A percentile compares a stretch with the other conserved stretches of the same genome.
phyloP scores from a whole-genome alignment of 306 rosid genomes.

The Trichosanthes cucumerina region DNA sequence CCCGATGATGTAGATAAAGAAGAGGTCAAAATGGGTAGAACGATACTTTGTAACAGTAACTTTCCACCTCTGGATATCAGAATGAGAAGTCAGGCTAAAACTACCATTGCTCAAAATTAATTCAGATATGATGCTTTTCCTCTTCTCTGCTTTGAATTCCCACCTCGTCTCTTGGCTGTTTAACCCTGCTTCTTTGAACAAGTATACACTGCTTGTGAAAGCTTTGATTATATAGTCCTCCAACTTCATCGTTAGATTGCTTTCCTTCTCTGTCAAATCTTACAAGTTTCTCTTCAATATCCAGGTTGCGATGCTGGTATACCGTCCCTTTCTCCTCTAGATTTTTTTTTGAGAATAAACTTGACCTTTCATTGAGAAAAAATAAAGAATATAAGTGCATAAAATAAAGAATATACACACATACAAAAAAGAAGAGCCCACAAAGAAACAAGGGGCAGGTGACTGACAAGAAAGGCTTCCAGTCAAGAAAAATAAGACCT shows the following conservation, averaged over 20 bases:
- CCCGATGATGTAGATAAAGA: no score
- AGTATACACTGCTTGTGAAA: neutral
- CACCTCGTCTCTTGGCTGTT: neutral
- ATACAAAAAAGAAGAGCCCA: no score
- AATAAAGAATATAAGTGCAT: no score
- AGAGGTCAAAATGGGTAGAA: no score
- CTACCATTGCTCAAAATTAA: neutral
- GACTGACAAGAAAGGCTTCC: no score
- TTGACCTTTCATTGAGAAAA: no score
- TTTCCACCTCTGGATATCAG: neutral
- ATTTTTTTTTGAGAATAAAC: no score
- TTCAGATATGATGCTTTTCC: neutral
- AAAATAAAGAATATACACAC: no score
- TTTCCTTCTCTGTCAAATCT: neutral
- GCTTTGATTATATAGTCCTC: neutral
- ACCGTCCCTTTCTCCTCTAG: neutral
- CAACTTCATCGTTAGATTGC: neutral
- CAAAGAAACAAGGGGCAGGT: no score
- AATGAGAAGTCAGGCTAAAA: neutral
- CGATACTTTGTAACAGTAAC: no score
- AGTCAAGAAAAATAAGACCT: no score
- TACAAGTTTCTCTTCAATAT: neutral
- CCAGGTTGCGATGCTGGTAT: neutral
- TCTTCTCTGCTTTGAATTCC: neutral
- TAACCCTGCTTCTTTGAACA: neutral